Conservation (phyloP, 2,329 filamentous ascomycete species). For the Fusarium lyarnte region DNA sequence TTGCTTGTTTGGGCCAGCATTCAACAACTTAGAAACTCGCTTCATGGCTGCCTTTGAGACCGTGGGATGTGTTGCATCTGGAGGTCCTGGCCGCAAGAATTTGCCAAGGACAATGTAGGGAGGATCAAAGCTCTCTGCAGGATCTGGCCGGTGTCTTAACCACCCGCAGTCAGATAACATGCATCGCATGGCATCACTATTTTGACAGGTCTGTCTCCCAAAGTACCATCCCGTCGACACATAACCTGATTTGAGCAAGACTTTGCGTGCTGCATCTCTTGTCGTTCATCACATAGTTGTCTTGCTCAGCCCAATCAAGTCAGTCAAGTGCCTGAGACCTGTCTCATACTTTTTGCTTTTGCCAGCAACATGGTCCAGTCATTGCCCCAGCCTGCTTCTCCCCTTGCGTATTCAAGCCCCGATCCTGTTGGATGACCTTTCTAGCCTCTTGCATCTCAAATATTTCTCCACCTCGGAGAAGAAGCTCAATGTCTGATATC, state of each 20-base stretch:
- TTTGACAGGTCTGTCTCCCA: not conserved
- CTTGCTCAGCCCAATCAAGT: slow-evolving; percentile 23
- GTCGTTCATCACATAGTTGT: not conserved
- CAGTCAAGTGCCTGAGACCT: slow-evolving; percentile 28
- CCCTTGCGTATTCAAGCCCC: slow-evolving; percentile 26
- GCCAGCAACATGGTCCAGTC: not conserved
- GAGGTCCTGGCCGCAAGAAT: not conserved
- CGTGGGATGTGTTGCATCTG: not conserved
- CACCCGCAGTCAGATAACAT: not conserved
- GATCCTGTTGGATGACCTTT: not conserved
- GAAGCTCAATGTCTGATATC: not conserved
- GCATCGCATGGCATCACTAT: not conserved
- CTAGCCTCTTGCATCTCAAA: not conserved
- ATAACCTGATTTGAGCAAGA: slow-evolving; percentile 2
- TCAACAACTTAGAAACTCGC: not conserved
- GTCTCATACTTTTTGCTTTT: slow-evolving; percentile 24
- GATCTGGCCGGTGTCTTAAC: not conserved
- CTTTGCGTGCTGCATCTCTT: not conserved
- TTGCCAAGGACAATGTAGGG: not conserved
- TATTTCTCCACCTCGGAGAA: slow-evolving; percentile 21
- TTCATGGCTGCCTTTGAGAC: not conserved
- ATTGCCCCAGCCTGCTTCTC: not conserved
- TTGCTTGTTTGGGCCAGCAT: not conserved
- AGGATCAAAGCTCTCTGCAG: slow-evolving; percentile 10
- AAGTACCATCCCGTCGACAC: not conserved